A percentile compares a stretch with the other conserved stretches of the same genome.
These are phyloP conservation scores for Gigaspora rosea DNA, from an alignment of 192 early-diverging fungal genomes.

Conservation along the genomic window DNA sequence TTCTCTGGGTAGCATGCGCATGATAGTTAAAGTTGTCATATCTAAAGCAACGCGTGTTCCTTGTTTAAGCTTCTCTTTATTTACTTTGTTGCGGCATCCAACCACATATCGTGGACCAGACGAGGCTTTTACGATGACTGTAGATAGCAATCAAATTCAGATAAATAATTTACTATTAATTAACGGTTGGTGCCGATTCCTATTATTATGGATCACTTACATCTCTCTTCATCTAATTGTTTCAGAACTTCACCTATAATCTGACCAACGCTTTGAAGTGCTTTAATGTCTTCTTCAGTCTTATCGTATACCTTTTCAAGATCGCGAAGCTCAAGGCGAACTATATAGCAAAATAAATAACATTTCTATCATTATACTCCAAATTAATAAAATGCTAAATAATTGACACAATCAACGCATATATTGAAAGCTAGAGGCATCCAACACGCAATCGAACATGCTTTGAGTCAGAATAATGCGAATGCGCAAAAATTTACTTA, in stretches of 20 bases:
- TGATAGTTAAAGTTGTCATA: slow-evolving; percentile 99
- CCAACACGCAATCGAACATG: too few relatives aligned
- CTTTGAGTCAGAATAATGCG: too few relatives aligned
- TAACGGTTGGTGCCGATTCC: not conserved
- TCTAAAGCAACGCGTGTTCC: slow-evolving; percentile 98
- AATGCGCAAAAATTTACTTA: too few relatives aligned
- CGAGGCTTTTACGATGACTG: slow-evolving; percentile 97
- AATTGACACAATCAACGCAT: too few relatives aligned
- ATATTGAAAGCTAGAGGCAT: too few relatives aligned
- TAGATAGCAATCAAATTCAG: not conserved
- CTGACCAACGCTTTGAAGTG: slow-evolving; percentile 98
- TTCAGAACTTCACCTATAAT: slow-evolving; percentile 98
- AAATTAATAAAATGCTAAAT: too few relatives aligned
- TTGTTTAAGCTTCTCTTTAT: slow-evolving; percentile 94
- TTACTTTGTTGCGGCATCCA: slow-evolving; percentile 91
- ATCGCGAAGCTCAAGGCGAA: slow-evolving; percentile 80
- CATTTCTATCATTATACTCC: not conserved
- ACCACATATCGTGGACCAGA: slow-evolving; percentile 98
- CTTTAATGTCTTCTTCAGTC: slow-evolving; percentile 97
- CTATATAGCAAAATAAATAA: slow-evolving; percentile 45
- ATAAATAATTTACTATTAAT: not conserved
- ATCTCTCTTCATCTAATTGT: slow-evolving; percentile 95
- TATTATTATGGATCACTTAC: slow-evolving; percentile 48
- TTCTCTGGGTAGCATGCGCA: slow-evolving; percentile 96
- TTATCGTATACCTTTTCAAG: slow-evolving; percentile 94